phyloP scores from a whole-genome alignment of 352 stramenopile genomes.

The Peronospora tabacina region DNA sequence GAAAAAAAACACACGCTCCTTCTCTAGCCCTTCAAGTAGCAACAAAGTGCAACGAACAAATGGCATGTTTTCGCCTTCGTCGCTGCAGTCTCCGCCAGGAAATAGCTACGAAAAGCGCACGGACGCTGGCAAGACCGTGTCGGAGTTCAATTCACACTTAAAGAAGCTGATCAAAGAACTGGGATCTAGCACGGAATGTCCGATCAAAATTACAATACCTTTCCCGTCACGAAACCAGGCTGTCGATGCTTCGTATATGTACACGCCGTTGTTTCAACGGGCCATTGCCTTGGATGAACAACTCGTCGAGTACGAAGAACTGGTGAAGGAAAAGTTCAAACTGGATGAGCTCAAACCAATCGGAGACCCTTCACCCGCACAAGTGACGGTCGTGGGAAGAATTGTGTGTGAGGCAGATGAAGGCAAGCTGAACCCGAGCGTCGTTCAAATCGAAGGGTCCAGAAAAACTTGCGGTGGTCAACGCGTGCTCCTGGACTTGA shows the following conservation, averaged over 20 bases:
- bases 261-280: slow-evolving; percentile 71
- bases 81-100: slow-evolving; percentile 60
- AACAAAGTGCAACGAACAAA: slow-evolving; percentile 65
- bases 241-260: slow-evolving; percentile 69
- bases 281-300: slow-evolving; percentile 72
- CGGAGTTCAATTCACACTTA: slow-evolving; percentile 72
- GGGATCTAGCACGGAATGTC: slow-evolving; percentile 5
- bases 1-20: slow-evolving; percentile 56
- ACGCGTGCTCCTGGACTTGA: slow-evolving; percentile 70
- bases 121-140: slow-evolving; percentile 69
- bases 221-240: slow-evolving; percentile 60
- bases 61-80: slow-evolving; percentile 66
- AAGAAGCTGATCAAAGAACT: slow-evolving; percentile 41
- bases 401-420: slow-evolving; percentile 81
- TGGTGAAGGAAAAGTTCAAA: slow-evolving; percentile 56
- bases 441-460: slow-evolving; percentile 75
- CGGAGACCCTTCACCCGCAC: slow-evolving; percentile 62
- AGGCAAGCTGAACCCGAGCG: slow-evolving; percentile 76
- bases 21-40: slow-evolving; percentile 41
- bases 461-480: slow-evolving; percentile 77
- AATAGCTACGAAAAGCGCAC: slow-evolving; percentile 68
- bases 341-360: slow-evolving; percentile 58
- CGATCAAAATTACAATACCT: slow-evolving; percentile 27
- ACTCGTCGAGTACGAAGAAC: slow-evolving; percentile 66
- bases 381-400: slow-evolving; percentile 69